These are phyloP conservation scores for Lactifluus echinatus DNA, from an alignment of 768 basidiomycete genomes.

Conservation along the genomic window DNA sequence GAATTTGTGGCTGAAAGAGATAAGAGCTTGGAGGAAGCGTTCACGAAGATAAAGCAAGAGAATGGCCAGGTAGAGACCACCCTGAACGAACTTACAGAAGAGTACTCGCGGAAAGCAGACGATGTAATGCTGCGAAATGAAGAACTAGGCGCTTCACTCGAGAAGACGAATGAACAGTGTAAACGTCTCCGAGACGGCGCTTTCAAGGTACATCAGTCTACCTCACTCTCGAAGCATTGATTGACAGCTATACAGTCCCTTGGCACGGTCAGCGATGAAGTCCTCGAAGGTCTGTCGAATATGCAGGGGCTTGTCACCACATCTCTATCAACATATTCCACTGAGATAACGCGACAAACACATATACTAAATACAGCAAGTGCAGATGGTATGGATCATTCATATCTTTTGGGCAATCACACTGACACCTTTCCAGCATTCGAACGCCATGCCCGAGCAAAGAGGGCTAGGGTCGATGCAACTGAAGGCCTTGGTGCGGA, in stretches of 20 bases:
- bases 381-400: slow-evolving; percentile 33
- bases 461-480: slow-evolving; percentile 58
- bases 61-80: slow-evolving; percentile 49
- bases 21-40: slow-evolving; percentile 48
- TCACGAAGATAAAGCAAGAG: slow-evolving; percentile 43
- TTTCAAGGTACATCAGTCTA: slow-evolving; percentile 40
- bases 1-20: slow-evolving; percentile 66
- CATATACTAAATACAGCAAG: slow-evolving; percentile 38
- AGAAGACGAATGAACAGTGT: slow-evolving; percentile 40
- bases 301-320: slow-evolving; percentile 38
- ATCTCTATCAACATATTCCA: slow-evolving; percentile 43
- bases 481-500: slow-evolving; percentile 42
- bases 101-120: slow-evolving; percentile 41
- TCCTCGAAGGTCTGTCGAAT: slow-evolving; percentile 36
- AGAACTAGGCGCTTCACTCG: slow-evolving; percentile 34
- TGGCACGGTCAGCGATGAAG: slow-evolving; percentile 30
- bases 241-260: slow-evolving; percentile 31
- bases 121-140: slow-evolving; percentile 34
- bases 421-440: slow-evolving; percentile 36
- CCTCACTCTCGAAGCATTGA: background rate
- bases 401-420: background rate
- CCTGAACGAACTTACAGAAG: slow-evolving; percentile 38
- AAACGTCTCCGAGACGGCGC: slow-evolving; percentile 50
- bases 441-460: slow-evolving; percentile 51
- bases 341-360: slow-evolving; percentile 42